A percentile compares a stretch with the other conserved stretches of the same genome.
Conservation (phyloP, 2,329 filamentous ascomycete genomes). For the Beauveria sp. region DNA sequence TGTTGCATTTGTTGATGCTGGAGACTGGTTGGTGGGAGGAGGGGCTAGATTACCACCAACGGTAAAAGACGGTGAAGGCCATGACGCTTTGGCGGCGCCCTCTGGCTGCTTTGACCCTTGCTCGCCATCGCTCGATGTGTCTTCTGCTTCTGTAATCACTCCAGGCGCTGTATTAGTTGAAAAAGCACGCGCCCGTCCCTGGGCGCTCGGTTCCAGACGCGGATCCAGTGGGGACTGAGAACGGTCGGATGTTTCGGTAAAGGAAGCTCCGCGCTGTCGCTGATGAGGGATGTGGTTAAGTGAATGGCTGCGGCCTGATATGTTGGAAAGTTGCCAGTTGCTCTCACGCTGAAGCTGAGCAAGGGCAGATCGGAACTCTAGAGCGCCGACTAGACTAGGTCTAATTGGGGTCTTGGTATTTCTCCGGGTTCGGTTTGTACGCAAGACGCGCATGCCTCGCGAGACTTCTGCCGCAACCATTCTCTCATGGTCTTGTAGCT, state of each 20-base stretch:
- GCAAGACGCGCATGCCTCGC: slow-evolving; percentile 84
- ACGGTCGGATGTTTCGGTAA: slow-evolving; percentile 16
- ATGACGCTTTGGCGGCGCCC: slow-evolving; percentile 11
- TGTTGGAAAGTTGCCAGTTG: slow-evolving; percentile 63
- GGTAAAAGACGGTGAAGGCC: slow-evolving; percentile 25
- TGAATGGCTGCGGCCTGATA: slow-evolving; percentile 54
- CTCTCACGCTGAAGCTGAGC: slow-evolving; percentile 78
- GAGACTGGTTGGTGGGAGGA: slow-evolving; percentile 23
- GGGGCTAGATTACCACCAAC: slow-evolving; percentile 35
- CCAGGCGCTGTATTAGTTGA: slow-evolving; percentile 1
- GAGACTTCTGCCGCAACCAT: slow-evolving; percentile 75
- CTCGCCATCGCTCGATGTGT: background rate
- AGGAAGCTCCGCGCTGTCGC: slow-evolving; percentile 22
- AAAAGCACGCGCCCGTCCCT: slow-evolving; percentile 7
- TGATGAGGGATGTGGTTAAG: slow-evolving; percentile 22
- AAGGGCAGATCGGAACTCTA: slow-evolving; percentile 88
- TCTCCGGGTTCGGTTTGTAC: slow-evolving; percentile 56
- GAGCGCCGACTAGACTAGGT: slow-evolving; percentile 83
- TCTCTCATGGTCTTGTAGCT: slow-evolving; percentile 46
- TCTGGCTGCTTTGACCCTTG: background rate
- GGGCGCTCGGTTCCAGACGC: slow-evolving; percentile 1
- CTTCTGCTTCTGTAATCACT: slow-evolving; percentile 1
- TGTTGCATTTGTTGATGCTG: background rate
- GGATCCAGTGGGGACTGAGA: background rate
- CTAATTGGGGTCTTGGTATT: slow-evolving; percentile 79